Base-by-base conservation (phyloP, 176 grass and related monocot species). In the Zoysia japonica region DNA sequence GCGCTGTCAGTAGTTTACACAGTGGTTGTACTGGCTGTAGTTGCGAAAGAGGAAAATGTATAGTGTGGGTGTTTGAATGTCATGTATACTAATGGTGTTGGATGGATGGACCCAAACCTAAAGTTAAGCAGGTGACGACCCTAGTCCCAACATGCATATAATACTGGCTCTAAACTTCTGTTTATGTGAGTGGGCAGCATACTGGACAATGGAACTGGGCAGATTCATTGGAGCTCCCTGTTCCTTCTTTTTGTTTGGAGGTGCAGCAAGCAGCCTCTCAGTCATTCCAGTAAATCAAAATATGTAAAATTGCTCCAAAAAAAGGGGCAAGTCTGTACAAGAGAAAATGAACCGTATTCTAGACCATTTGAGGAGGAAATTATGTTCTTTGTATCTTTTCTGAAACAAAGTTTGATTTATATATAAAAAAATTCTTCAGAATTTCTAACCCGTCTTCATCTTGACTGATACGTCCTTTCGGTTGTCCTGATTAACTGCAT, bases 171-270 rank as follows among this genome's bases (percentile, higher is more conserved):
- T 83, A 74, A 82, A 50, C 52, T 85, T 79, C 63, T 82, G 78
- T 81, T 85, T 83, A 81, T 89, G 50, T 28, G 55, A 16, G 41
- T 77, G 78, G 68, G 73, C 78, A 85, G 78, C 61, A 68, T 44
- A 89, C 67, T 85, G 68, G 87, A 89, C 87, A 89, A 68, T 45
- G 75, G 68, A 65, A 68, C 61, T 85, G 80, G 87, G 82, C 83
- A 82, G 45, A 85, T 81, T 57, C 67, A 73, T 85, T 89, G 87
- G 77, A 82, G 67, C 61, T 89, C 50, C 72, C 47, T 89, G 87
- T 85, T 82, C 47, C 83, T 82, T 89, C 83, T 82, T 82, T 82
- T 82, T 89, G 87, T 89, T 85, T 85, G 87, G 73, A 82, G 67
- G 72, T 85, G 86, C 65, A 54, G 5, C 60, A 76, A 77, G 71